A percentile compares a stretch with the other conserved stretches of the same genome.
phyloP scores from a whole-genome alignment of 2,329 filamentous ascomycete species.

The Xylaria sp. region DNA sequence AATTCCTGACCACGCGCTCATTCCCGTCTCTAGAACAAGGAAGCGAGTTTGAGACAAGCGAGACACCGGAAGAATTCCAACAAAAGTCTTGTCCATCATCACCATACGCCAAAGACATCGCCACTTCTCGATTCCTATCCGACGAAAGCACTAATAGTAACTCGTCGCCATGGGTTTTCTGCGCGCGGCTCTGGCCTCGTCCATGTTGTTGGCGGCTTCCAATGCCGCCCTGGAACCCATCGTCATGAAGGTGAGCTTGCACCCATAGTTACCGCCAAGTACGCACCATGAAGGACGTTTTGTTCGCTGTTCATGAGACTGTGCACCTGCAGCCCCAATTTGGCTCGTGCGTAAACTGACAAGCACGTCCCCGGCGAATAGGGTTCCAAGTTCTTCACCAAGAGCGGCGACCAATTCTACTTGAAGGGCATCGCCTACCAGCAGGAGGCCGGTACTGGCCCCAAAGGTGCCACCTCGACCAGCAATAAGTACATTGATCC shows the following conservation, averaged over 20 bases:
- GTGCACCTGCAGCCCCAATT: neutral
- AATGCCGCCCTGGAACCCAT: slow-evolving; percentile 48
- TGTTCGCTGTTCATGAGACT: neutral
- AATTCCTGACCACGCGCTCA: neutral
- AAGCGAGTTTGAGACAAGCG: slow-evolving; percentile 21
- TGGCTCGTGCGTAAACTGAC: slow-evolving; percentile 16
- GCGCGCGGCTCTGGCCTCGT: slow-evolving; percentile 45
- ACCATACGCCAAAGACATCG: neutral
- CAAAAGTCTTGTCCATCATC: neutral
- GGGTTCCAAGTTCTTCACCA: slow-evolving; percentile 72
- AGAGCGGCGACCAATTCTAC: slow-evolving; percentile 64
- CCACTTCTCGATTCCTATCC: neutral
- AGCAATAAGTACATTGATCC: slow-evolving; percentile 72
- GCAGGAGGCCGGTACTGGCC: slow-evolving; percentile 64
- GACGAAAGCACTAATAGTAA: neutral
- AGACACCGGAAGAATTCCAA: slow-evolving; percentile 23
- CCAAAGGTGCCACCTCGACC: slow-evolving; percentile 51
- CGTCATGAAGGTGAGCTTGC: slow-evolving; percentile 46
- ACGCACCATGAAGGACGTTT: neutral
- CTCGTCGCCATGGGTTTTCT: slow-evolving; percentile 44
- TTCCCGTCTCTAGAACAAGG: slow-evolving; percentile 22
- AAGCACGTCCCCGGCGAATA: slow-evolving; percentile 12
- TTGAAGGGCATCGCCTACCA: slow-evolving; percentile 84
- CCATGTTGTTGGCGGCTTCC: slow-evolving; percentile 45
- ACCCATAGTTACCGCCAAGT: neutral